Percentiles rank a stretch among this genome's conserved stretches.
These are phyloP conservation scores for Hirschioporus abietinus DNA, from an alignment of 768 basidiomycete species.

Conservation along the genomic window DNA sequence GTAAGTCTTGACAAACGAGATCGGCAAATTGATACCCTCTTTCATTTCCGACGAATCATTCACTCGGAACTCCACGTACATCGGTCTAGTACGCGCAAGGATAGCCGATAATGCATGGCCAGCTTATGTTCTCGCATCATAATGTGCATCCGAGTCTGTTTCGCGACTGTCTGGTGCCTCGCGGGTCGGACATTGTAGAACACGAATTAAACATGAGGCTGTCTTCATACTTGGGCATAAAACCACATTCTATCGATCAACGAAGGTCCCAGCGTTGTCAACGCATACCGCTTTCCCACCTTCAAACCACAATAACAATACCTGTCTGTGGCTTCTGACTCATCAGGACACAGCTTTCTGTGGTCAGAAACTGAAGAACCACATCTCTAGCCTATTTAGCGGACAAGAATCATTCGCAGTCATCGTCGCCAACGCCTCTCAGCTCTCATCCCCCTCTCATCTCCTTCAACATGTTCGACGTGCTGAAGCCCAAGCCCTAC, in stretches of 20 bases:
- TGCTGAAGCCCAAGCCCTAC: slow-evolving; percentile 76
- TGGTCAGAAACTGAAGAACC: neutral
- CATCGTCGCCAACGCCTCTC: neutral
- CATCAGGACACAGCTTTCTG: neutral
- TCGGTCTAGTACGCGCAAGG: neutral
- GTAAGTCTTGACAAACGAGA: neutral
- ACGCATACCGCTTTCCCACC: neutral
- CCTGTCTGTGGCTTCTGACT: neutral
- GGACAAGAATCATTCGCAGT: no score
- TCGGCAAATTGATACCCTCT: neutral
- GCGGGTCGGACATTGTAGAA: neutral
- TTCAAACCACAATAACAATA: neutral
- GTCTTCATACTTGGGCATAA: neutral
- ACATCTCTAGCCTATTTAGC: neutral
- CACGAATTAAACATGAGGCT: neutral
- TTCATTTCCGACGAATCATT: neutral
- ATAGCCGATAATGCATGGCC: neutral
- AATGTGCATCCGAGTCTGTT: neutral
- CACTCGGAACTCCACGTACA: neutral
- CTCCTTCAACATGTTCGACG: slow-evolving; percentile 50
- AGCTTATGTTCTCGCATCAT: neutral
- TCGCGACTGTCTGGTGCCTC: neutral
- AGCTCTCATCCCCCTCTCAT: slow-evolving; percentile 5
- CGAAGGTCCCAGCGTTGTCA: neutral
- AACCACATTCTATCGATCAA: neutral